Evolutionary conservation across 495 filamentous ascomycete genomes (phyloP), one percentile per base, ranked within the genome.

Genomic region (Xylaria flabelliformis): DNA sequence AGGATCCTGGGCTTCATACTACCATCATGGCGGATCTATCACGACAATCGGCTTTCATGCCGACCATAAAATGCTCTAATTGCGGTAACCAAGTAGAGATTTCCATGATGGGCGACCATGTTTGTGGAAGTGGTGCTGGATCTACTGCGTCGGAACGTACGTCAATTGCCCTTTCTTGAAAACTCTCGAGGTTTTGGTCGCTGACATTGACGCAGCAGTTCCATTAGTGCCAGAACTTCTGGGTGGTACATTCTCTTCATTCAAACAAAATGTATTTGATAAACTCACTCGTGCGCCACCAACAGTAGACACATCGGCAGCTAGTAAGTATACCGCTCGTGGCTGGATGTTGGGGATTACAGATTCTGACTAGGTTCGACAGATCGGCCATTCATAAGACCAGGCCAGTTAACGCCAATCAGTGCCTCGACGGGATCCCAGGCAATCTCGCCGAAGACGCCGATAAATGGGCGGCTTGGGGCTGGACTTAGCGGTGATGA

Each of bases 21-120:
- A n/a, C 55, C 53, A 69, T 79, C 26, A 88, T 87, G 86, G 83
- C 85, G 72, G 79, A 80, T 44, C 73, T 82, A 51, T 81, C 84
- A 74, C 83, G 90, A 76, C 86, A 88, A 71, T 88, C 89, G 83
- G 90, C 88, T 83, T 90, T 95, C 64, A 86, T 99, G 85, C 94
- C 95, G 76, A 90, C 90, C 24, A 94, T 99, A 81, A 98, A 97
- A 89, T 99, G 96, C 85, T 98, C 97, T 63, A 92, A 87, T 80
- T 99, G 96, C 79, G 90, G 90, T 59, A 82, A 84, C 44, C 89
- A 96, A 79, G 94, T 98, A 72, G 93, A 95, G 77, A 98, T 99
- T 74, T 91, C 92, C 10, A 82, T 89, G 76, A 93, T 99, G 93
- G 96, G 94, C 53, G 95, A 99, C 74, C 96, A 99, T 87, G 80